These are phyloP conservation scores for Pseudevernia furfuracea DNA, from an alignment of 495 filamentous ascomycete species.

Conservation along the genomic window DNA sequence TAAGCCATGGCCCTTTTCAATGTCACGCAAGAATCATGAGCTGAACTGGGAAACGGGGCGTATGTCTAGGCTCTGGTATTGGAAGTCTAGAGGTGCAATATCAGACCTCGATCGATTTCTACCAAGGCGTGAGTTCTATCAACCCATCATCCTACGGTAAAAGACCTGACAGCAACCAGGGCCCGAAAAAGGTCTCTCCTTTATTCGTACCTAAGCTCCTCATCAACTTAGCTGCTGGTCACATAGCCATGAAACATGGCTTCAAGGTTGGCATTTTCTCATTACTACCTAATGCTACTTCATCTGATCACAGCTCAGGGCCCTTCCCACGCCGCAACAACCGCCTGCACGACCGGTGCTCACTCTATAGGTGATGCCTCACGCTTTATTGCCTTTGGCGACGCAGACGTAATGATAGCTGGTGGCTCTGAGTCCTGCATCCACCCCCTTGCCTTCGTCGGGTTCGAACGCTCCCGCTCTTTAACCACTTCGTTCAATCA, in stretches of 20 bases:
- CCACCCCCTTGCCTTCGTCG: constrained; percentile 84
- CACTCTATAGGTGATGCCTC: constrained; percentile 90
- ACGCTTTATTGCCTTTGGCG: constrained; percentile 80
- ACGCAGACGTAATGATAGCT: constrained; percentile 90
- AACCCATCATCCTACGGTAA: background rate
- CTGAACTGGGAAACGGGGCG: constrained; percentile 44
- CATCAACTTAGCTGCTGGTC: constrained; percentile 89
- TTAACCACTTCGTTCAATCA: constrained; percentile 75
- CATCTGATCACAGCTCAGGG: constrained; percentile 43
- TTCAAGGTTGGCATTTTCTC: constrained; percentile 47
- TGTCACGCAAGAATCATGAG: no score
- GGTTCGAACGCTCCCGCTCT: constrained; percentile 81
- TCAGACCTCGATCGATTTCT: constrained; percentile 67
- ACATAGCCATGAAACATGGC: constrained; percentile 89
- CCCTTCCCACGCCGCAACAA: constrained; percentile 84
- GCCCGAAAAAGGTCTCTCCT: constrained; percentile 86
- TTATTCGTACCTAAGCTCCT: constrained; percentile 87
- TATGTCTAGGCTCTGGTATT: constrained; percentile 94
- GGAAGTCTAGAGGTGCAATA: constrained; percentile 89
- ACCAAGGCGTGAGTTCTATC: constrained; percentile 51
- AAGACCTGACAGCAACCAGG: constrained; percentile 38
- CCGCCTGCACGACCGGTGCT: constrained; percentile 90
- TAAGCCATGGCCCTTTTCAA: constrained; percentile 29
- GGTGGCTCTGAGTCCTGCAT: constrained; percentile 94
- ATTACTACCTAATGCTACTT: background rate